Evolutionary conservation across 106 monocot genomes (phyloP).

Genomic region (Alisma plantagoaquatica): DNA sequence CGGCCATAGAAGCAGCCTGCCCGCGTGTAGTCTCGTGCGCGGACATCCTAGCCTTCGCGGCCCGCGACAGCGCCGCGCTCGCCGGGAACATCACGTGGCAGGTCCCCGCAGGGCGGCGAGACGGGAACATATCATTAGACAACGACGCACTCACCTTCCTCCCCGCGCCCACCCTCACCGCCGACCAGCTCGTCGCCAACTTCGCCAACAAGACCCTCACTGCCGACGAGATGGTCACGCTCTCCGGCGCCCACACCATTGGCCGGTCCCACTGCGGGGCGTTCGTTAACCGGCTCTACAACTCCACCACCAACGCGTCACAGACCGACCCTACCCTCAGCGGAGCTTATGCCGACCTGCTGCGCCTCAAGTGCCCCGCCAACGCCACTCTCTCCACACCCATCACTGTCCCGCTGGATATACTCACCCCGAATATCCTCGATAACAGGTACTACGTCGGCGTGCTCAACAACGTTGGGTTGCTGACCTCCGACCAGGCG

Average conservation of each 20-base stretch:
- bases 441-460: constrained; percentile 45
- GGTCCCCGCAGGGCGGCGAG: constrained; percentile 7
- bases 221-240: constrained; percentile 28
- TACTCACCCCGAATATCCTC: constrained; percentile 14
- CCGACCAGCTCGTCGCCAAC: constrained; percentile 2
- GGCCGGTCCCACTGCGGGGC: constrained; percentile 35
- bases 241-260: constrained; percentile 43
- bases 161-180: constrained; percentile 19
- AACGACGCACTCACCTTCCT: constrained; percentile 4
- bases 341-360: constrained; percentile 9
- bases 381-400: background rate
- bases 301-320: background rate
- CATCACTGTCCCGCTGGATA: constrained; percentile 12
- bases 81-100: constrained; percentile 2
- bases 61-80: constrained; percentile 15
- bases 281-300: constrained; percentile 15
- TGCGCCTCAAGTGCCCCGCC: constrained; percentile 19
- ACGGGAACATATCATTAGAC: constrained; percentile 2
- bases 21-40: constrained; percentile 27
- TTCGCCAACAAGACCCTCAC: constrained; percentile 26
- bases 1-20: constrained; percentile 4
- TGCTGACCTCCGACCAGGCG: too few species aligned
- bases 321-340: constrained; percentile 4
- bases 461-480: too few species aligned
- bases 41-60: constrained; percentile 41